Conservation (phyloP, 371 early-diverging fungal genomes). For the Nematocida ironsii region DNA sequence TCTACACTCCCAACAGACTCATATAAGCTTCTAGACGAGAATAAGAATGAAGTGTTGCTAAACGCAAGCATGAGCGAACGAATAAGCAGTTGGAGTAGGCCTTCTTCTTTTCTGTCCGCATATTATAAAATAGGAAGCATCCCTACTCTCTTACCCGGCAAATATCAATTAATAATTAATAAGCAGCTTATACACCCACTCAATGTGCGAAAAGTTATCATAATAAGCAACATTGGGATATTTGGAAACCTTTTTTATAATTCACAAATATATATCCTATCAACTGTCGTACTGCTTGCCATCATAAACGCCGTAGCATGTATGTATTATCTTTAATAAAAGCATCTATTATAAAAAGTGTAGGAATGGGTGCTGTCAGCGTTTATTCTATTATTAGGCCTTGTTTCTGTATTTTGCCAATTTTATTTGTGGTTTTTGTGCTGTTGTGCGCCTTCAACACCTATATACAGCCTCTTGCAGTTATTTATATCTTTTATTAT, state of each 20-base stretch:
- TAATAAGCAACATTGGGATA: constrained; percentile 22
- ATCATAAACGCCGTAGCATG: constrained; percentile 24
- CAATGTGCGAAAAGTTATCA: background rate
- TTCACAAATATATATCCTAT: background rate
- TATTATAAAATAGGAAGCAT: constrained; percentile 29
- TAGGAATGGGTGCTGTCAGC: background rate
- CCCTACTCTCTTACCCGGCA: background rate
- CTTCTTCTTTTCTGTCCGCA: constrained; percentile 41
- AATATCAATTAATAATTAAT: constrained; percentile 20
- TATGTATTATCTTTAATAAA: constrained; percentile 9
- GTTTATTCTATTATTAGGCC: background rate
- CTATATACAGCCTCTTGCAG: constrained; percentile 24
- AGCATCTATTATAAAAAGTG: too few relatives aligned
- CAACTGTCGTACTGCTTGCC: background rate
- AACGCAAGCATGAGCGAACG: background rate
- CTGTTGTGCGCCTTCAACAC: constrained; percentile 9
- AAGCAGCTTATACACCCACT: constrained; percentile 28
- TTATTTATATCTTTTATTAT: constrained; percentile 17
- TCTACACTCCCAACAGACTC: constrained; percentile 35
- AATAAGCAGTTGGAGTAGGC: constrained; percentile 18
- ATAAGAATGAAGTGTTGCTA: background rate
- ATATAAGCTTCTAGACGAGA: constrained; percentile 7
- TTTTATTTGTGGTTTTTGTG: background rate
- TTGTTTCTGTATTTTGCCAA: background rate
- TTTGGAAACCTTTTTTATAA: constrained; percentile 30